Conservation (phyloP, 306 rosid genomes). For the Nissolia schottii region DNA sequence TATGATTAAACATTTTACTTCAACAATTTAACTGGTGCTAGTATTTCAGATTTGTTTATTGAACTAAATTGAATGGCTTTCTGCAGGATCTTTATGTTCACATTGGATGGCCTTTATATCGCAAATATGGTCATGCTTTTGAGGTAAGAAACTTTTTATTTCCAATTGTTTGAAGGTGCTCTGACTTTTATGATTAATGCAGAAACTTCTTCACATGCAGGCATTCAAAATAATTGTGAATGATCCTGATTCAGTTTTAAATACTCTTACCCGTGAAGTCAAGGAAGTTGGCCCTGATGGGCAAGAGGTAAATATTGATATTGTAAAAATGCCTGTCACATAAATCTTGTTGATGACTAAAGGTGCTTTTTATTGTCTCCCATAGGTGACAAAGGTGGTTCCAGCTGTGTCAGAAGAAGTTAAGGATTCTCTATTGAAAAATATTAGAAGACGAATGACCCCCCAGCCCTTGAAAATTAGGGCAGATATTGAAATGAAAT, state of each 20-base stretch:
- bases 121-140: slow-evolving; percentile 93
- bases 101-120: slow-evolving; percentile 95
- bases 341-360: slow-evolving; percentile 1
- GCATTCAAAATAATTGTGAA: slow-evolving; percentile 83
- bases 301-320: slow-evolving; percentile 61
- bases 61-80: slow-evolving; percentile 12
- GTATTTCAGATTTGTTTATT: neutral
- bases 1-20: neutral
- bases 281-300: slow-evolving; percentile 89
- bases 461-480: slow-evolving; percentile 95
- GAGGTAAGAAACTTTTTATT: slow-evolving; percentile 46
- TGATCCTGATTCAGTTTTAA: slow-evolving; percentile 88
- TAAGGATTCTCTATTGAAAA: slow-evolving; percentile 72
- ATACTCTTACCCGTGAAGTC: slow-evolving; percentile 70
- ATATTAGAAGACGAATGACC: slow-evolving; percentile 90
- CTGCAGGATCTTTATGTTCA: slow-evolving; percentile 78
- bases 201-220: slow-evolving; percentile 39
- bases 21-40: neutral
- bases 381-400: slow-evolving; percentile 71
- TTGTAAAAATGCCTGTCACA: neutral
- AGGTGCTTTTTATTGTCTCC: neutral
- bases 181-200: neutral
- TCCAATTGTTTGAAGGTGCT: neutral
- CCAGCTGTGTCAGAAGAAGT: slow-evolving; percentile 88
- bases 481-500: slow-evolving; percentile 94